phyloP scores from a whole-genome alignment of 148 eudicot species.

The Chenopodium berlandieri region DNA sequence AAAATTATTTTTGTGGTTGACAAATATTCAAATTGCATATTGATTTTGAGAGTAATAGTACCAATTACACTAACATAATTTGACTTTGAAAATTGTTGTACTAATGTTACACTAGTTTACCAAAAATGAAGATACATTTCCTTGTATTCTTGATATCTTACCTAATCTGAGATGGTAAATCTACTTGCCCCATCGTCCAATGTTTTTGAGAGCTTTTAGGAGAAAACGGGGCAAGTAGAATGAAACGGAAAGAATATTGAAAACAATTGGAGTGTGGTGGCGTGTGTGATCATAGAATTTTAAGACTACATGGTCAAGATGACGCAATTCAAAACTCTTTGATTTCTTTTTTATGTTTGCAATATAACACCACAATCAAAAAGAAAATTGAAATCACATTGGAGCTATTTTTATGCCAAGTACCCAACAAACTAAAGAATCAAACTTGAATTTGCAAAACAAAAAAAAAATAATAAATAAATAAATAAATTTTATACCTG shows the following conservation, averaged over 20 bases:
- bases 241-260: neutral
- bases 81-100: neutral
- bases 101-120: neutral
- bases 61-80: neutral
- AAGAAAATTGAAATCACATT: neutral
- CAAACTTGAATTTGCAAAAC: neutral
- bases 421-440: neutral
- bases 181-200: neutral
- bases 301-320: neutral
- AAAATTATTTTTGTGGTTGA: neutral
- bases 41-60: neutral
- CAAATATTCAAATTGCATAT: too few relatives aligned
- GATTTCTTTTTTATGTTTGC: too few relatives aligned
- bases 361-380: too few relatives aligned
- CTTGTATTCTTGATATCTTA: neutral
- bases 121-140: neutral
- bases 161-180: neutral
- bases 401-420: neutral
- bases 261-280: neutral
- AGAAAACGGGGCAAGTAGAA: too few relatives aligned
- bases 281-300: too few relatives aligned
- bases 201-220: too few relatives aligned
- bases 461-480: neutral
- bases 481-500: constrained; percentile 34
- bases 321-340: too few relatives aligned